Evolutionary conservation across 1,139 yeast species (phyloP).

Genomic region (Hyphopichia buzzinii): DNA sequence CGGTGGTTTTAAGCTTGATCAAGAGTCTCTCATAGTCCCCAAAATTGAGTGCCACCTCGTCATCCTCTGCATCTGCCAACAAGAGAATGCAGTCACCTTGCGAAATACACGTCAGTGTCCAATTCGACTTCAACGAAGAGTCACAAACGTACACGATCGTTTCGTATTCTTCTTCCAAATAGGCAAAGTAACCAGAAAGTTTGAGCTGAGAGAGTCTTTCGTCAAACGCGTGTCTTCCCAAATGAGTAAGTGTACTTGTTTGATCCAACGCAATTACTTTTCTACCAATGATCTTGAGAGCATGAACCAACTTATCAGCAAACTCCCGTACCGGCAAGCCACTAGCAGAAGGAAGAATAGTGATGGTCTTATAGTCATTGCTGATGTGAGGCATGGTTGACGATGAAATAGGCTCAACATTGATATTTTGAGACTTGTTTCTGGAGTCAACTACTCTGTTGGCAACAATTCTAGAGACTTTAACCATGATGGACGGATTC

Average conservation of each 20-base stretch:
- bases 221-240: constrained; percentile 93
- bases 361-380: constrained; percentile 72
- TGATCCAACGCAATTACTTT: constrained; percentile 78
- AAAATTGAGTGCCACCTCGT: constrained; percentile 60
- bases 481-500: constrained; percentile 88
- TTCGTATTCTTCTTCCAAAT: constrained; percentile 84
- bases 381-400: constrained; percentile 31
- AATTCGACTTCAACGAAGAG: constrained; percentile 74
- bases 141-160: constrained; percentile 88
- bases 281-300: constrained; percentile 71
- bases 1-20: constrained; percentile 75
- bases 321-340: constrained; percentile 86
- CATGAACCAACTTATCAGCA: constrained; percentile 67
- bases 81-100: constrained; percentile 89
- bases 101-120: constrained; percentile 91
- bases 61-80: constrained; percentile 66
- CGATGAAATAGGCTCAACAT: constrained; percentile 18
- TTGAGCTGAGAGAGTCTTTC: constrained; percentile 75
- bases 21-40: constrained; percentile 85
- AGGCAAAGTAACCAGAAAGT: constrained; percentile 85
- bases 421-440: constrained; percentile 6
- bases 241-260: constrained; percentile 71
- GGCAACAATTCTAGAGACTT: constrained; percentile 87
- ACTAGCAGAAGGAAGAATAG: constrained; percentile 73
- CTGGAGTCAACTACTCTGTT: constrained; percentile 45